Conservation (phyloP, 371 early-diverging fungal species). For the Mucor mucedo region DNA sequence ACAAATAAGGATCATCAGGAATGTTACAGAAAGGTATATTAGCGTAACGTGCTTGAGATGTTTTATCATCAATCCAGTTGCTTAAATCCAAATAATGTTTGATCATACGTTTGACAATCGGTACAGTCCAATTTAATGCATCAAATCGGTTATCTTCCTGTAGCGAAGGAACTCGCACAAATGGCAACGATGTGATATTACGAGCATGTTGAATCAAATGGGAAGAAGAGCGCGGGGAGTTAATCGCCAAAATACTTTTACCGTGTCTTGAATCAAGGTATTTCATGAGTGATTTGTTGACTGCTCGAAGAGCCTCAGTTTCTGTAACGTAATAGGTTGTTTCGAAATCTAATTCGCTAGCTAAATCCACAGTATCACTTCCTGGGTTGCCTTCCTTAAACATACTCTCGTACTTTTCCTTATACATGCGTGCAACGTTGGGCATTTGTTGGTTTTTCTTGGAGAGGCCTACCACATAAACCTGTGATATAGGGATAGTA, state of each 20-base stretch:
- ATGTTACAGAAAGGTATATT: slow-evolving; percentile 93
- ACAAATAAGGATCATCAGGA: slow-evolving; percentile 76
- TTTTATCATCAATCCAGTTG: slow-evolving; percentile 74
- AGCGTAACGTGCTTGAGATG: slow-evolving; percentile 81
- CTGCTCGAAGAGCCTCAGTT: slow-evolving; percentile 56
- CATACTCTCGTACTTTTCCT: slow-evolving; percentile 26
- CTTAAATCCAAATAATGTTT: slow-evolving; percentile 73
- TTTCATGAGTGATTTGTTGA: slow-evolving; percentile 56
- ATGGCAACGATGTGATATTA: slow-evolving; percentile 70
- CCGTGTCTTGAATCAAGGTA: slow-evolving; percentile 70
- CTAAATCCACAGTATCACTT: slow-evolving; percentile 57
- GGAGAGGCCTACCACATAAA: slow-evolving; percentile 76
- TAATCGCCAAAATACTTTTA: slow-evolving; percentile 73
- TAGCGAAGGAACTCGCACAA: slow-evolving; percentile 66
- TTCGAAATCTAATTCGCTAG: slow-evolving; percentile 53
- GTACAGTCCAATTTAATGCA: slow-evolving; percentile 87
- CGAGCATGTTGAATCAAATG: slow-evolving; percentile 59
- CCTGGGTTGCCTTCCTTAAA: slow-evolving; percentile 26
- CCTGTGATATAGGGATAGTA: slow-evolving; percentile 51
- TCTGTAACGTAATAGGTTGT: slow-evolving; percentile 56
- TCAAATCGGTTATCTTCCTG: slow-evolving; percentile 68
- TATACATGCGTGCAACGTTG: slow-evolving; percentile 60
- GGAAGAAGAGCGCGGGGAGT: slow-evolving; percentile 57
- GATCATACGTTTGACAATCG: slow-evolving; percentile 71
- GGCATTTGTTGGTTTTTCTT: slow-evolving; percentile 74